Evolutionary conservation across 768 basidiomycete genomes (phyloP).

Genomic region (Cubamyces sp.): DNA sequence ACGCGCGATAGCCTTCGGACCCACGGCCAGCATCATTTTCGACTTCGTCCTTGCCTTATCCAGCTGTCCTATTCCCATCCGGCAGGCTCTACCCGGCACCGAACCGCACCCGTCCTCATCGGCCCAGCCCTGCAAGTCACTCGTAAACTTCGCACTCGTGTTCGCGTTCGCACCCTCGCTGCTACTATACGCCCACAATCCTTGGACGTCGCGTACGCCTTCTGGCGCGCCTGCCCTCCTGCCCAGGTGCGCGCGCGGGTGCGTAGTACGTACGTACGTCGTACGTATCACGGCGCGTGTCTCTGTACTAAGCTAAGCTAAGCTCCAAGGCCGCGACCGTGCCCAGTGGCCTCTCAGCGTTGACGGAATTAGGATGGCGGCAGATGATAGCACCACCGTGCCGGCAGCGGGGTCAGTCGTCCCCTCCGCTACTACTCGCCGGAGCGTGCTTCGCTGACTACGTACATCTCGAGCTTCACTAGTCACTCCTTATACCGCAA

Average conservation of each 20-base stretch:
- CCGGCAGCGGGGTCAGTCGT: slow-evolving; percentile 1
- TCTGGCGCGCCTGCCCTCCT: too few species aligned
- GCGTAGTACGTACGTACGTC: too few species aligned
- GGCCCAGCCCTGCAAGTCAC: not conserved
- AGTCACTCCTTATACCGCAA: not conserved
- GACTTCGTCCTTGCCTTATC: not conserved
- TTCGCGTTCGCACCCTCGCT: not conserved
- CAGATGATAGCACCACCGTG: not conserved
- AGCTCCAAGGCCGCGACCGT: too few species aligned
- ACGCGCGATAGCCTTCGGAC: not conserved
- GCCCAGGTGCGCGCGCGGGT: too few species aligned
- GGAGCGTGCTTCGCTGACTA: slow-evolving; percentile 2
- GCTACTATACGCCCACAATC: too few species aligned
- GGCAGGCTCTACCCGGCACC: not conserved
- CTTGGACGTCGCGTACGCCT: too few species aligned
- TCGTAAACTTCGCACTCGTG: not conserved
- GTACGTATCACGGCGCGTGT: too few species aligned
- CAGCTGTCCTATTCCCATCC: slow-evolving; percentile 6
- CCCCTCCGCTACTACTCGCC: not conserved
- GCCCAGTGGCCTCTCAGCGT: not conserved
- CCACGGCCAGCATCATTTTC: not conserved
- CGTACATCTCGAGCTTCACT: not conserved
- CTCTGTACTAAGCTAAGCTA: too few species aligned
- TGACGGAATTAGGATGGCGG: not conserved
- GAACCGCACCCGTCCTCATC: not conserved